Evolutionary conservation across 176 grass and related monocot genomes (phyloP).

Genomic region (Musa beccarii): DNA sequence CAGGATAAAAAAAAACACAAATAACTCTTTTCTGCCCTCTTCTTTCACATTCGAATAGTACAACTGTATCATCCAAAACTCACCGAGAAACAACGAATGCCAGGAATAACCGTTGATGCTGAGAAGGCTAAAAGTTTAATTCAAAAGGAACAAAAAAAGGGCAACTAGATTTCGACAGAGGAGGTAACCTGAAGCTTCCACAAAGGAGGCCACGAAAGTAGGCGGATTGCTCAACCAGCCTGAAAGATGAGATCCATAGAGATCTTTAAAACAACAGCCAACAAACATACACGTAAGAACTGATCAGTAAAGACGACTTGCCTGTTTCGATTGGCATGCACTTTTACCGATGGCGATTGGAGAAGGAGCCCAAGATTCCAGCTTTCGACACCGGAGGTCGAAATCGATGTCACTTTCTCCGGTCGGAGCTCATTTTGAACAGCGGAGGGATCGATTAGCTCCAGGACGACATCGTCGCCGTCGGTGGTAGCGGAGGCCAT

Average conservation of each 20-base stretch:
- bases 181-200: slow-evolving; percentile 49
- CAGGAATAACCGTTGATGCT: not conserved
- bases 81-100: too few species aligned
- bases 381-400: not conserved
- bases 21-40: not conserved
- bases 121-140: not conserved
- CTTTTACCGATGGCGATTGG: slow-evolving; percentile 16
- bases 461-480: slow-evolving; percentile 1
- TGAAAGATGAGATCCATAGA: not conserved
- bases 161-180: not conserved
- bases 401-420: not conserved
- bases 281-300: not conserved
- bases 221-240: slow-evolving; percentile 47
- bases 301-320: slow-evolving; percentile 1
- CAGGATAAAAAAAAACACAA: not conserved
- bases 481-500: not conserved
- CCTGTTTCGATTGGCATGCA: slow-evolving; percentile 44
- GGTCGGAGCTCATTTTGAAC: not conserved
- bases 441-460: not conserved
- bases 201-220: slow-evolving; percentile 60
- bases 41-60: not conserved
- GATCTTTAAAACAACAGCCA: not conserved
- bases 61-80: too few species aligned
- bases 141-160: not conserved
- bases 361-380: slow-evolving; percentile 6